Evolutionary conservation across 73 alveolate genomes (phyloP).

Genomic region (Symbiodinium natans): DNA sequence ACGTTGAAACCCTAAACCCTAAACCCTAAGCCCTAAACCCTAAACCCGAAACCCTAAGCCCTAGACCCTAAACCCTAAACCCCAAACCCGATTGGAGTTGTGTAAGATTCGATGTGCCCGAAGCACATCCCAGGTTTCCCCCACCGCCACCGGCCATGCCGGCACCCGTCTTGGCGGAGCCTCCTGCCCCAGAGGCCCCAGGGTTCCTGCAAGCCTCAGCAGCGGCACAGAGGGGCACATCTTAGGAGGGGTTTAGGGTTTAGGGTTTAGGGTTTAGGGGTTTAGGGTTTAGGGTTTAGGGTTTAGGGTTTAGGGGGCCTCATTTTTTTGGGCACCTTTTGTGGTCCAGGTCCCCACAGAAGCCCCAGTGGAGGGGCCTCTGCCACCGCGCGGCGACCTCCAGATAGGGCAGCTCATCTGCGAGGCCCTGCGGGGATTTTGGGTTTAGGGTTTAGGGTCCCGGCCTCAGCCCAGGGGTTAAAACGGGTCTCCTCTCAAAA

Average conservation of each 20-base stretch:
- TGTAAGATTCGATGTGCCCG: too few species aligned
- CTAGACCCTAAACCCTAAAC: too few species aligned
- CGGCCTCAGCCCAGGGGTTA: too few species aligned
- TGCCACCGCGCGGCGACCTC: conserved; percentile 40
- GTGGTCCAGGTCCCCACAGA: conserved; percentile 73
- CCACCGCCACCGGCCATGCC: conserved; percentile 91
- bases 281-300: too few species aligned
- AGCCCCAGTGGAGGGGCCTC: conserved; percentile 75
- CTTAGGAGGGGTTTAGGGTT: neutral
- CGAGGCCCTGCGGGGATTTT: neutral
- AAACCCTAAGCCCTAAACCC: too few species aligned
- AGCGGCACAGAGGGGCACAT: neutral
- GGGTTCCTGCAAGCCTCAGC: neutral
- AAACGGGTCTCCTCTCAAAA: too few species aligned
- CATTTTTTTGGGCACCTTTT: too few species aligned
- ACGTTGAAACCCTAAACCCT: too few species aligned
- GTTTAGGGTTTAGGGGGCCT: too few species aligned
- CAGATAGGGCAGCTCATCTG: conserved; percentile 68
- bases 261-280: neutral
- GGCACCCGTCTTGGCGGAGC: conserved; percentile 84
- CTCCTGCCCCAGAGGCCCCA: conserved; percentile 87
- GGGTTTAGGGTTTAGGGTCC: neutral
- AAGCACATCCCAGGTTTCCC: conserved; percentile 29
- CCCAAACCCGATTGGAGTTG: too few species aligned
- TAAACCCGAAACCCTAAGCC: too few species aligned